Evolutionary conservation across 495 filamentous ascomycete genomes (phyloP), one percentile per base, ranked within the genome.

Genomic region (Talaromyces trachyspermus): DNA sequence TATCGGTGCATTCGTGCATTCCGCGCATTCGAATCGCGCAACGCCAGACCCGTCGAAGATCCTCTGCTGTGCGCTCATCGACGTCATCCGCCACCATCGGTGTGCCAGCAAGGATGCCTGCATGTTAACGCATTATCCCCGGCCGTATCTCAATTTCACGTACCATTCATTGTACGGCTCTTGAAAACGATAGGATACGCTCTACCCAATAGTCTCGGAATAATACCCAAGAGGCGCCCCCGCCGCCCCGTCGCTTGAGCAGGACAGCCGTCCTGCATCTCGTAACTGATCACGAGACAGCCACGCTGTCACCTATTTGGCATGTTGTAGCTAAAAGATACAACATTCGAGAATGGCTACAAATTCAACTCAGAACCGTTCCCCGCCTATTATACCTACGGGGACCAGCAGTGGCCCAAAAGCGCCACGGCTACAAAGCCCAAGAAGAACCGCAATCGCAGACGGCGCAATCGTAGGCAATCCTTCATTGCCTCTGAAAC

Each of bases 391-490:
- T 23, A 18, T 10, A n/a, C 30, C 32, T 46, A 12, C 22, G 12
- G 12, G 20, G 5, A 37, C 19, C 27, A 15, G 12, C n/a, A 24
- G 19, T 19, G 30, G 4, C 22, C 27, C 3, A 22, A 7, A 10
- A 12, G 6, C 11, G 39, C 43, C 5, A 38, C 55, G 10, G 50
- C 52, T 27, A 65, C 66, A 49, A 49, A 49, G 39, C 69, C 64
- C 49, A 63, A 61, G 42, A 70, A 62, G 46, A 64, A 67, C 40
- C 65, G 63, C 39, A 55, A 67, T 53, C 60, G 63, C 42, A 67
- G 64, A 46, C 66, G 62, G 29, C 64, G 63, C 49, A 67, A 69
- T 55, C 64, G 69, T 20, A 58, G 66, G 12, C 56, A 59, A 32
- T 70, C 69, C 0, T 70, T 72, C 29, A 52, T 72, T 23, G 49